Conservation (phyloP, 148 eudicot genomes). For the Persicaria tinctoria region DNA sequence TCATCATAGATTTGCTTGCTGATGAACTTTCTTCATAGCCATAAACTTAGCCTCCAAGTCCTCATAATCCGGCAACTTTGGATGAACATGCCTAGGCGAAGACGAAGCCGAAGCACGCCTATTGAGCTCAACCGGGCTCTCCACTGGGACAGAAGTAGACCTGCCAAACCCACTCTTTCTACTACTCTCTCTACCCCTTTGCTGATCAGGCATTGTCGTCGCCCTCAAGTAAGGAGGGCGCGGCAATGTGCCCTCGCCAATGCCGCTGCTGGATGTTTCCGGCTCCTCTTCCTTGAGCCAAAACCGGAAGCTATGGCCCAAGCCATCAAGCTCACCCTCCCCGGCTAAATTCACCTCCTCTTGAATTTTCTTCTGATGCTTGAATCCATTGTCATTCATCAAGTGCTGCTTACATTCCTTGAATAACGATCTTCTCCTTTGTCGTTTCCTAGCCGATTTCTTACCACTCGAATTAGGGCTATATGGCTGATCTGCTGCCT, state of each 20-base stretch:
- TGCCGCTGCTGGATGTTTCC: neutral
- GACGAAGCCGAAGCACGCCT: neutral
- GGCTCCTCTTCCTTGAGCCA: neutral
- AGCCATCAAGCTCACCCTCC: neutral
- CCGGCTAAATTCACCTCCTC: neutral
- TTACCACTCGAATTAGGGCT: neutral
- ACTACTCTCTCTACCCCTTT: neutral
- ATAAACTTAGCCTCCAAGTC: conserved; percentile 12
- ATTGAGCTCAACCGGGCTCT: neutral
- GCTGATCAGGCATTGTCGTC: neutral
- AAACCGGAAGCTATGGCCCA: conserved; percentile 9
- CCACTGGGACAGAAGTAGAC: conserved; percentile 3
- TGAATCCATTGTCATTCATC: neutral
- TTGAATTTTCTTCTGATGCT: neutral
- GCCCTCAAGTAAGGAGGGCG: conserved; percentile 11
- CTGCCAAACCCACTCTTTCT: neutral
- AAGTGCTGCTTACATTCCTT: neutral
- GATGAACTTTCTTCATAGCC: conserved; percentile 14
- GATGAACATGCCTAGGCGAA: conserved; percentile 17
- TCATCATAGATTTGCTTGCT: neutral
- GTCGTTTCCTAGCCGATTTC: neutral
- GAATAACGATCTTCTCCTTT: conserved; percentile 4
- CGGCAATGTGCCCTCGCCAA: neutral
- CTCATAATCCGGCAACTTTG: conserved; percentile 19
- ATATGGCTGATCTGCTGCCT: neutral